Evolutionary conservation across 2,329 filamentous ascomycete species (phyloP).

Genomic region (Orbilia oligospora): DNA sequence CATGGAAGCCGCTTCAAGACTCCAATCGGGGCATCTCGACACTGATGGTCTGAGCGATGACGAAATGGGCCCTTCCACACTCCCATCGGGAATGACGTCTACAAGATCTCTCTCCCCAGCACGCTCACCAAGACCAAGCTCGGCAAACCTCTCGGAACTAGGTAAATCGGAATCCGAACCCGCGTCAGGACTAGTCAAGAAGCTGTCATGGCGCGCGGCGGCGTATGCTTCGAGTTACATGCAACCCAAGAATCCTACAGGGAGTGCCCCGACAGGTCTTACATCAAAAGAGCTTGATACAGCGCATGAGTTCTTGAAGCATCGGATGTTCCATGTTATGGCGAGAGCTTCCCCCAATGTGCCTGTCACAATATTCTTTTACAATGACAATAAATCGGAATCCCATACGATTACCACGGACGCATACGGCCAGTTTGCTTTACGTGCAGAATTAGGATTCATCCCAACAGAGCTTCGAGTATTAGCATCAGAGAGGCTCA

Average conservation of each 20-base stretch:
- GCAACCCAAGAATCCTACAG: slow-evolving; percentile 42
- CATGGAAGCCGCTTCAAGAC: slow-evolving; percentile 49
- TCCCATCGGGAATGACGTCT: slow-evolving; percentile 65
- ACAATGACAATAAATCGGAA: slow-evolving; percentile 84
- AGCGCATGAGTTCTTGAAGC: slow-evolving; percentile 90
- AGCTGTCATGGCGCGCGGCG: slow-evolving; percentile 48
- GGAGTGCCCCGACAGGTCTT: slow-evolving; percentile 68
- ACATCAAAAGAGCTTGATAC: slow-evolving; percentile 80
- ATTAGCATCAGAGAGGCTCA: slow-evolving; percentile 86
- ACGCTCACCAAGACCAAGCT: slow-evolving; percentile 36
- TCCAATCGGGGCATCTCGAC: slow-evolving; percentile 61
- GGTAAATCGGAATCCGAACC: slow-evolving; percentile 48
- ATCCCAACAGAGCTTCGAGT: slow-evolving; percentile 90
- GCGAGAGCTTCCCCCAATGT: slow-evolving; percentile 82
- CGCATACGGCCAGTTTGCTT: slow-evolving; percentile 87
- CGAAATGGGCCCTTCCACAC: slow-evolving; percentile 64
- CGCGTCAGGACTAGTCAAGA: slow-evolving; percentile 62
- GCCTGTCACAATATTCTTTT: slow-evolving; percentile 94
- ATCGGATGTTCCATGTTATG: slow-evolving; percentile 88
- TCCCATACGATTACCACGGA: slow-evolving; percentile 89
- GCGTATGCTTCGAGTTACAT: slow-evolving; percentile 52
- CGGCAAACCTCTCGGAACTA: slow-evolving; percentile 40
- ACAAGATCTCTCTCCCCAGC: slow-evolving; percentile 66
- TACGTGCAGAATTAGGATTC: slow-evolving; percentile 87
- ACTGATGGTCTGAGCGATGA: slow-evolving; percentile 68